Evolutionary conservation across 441 rosid species (phyloP).

Genomic region (Melastoma candidum): DNA sequence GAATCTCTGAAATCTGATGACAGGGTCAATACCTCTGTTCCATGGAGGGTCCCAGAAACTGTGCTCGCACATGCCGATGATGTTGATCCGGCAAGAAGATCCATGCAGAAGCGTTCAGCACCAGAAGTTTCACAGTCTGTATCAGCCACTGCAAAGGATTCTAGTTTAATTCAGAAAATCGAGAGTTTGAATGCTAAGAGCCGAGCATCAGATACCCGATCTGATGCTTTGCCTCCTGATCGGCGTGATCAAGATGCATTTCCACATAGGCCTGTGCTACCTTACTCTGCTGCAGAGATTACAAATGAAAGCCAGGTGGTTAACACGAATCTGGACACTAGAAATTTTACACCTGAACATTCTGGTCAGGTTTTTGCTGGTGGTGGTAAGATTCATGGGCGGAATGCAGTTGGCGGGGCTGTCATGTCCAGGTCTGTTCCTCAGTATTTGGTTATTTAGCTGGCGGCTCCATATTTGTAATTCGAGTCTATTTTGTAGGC

Average conservation of each 20-base stretch:
- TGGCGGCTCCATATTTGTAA: conserved; percentile 19
- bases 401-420: conserved; percentile 27
- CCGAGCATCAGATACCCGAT: conserved; percentile 16
- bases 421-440: conserved; percentile 44
- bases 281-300: conserved; percentile 28
- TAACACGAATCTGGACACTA: conserved; percentile 26
- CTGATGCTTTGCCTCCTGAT: conserved; percentile 9
- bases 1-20: conserved; percentile 23
- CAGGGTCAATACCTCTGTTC: conserved; percentile 21
- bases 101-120: conserved; percentile 12
- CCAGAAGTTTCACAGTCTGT: conserved; percentile 20
- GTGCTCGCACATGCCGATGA: conserved; percentile 25
- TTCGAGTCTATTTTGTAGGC: conserved; percentile 46
- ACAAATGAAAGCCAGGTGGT: conserved; percentile 21
- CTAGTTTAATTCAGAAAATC: conserved; percentile 75
- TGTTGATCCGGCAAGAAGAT: conserved; percentile 24
- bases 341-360: conserved; percentile 21
- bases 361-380: conserved; percentile 27
- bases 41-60: conserved; percentile 26
- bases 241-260: conserved; percentile 8
- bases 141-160: conserved; percentile 31
- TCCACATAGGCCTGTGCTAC: conserved; percentile 5
- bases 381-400: conserved; percentile 31
- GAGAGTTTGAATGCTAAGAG: conserved; percentile 46
- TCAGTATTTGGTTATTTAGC: conserved; percentile 7